Percentiles rank a stretch among this genome's conserved stretches.
phyloP scores from a whole-genome alignment of 352 stramenopile genomes.

The Phytophthora sp. region DNA sequence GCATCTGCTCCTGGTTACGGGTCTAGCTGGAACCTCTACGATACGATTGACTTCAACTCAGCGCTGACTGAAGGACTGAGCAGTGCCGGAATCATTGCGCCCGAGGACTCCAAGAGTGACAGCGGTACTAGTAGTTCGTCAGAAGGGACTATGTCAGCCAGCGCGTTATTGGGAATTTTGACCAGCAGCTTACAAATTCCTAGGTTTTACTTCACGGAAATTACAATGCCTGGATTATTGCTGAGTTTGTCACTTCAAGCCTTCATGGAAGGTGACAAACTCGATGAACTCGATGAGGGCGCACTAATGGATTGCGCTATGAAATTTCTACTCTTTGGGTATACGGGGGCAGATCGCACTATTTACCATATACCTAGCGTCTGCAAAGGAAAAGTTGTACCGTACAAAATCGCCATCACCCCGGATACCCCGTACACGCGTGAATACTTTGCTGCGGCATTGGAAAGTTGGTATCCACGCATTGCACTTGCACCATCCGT shows the following conservation, averaged over 20 bases:
- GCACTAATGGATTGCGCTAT: slow-evolving; percentile 50
- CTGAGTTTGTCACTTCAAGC: slow-evolving; percentile 57
- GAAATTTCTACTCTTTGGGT: slow-evolving; percentile 58
- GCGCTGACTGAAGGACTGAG: slow-evolving; percentile 24
- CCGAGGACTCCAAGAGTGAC: slow-evolving; percentile 1
- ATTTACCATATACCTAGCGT: slow-evolving; percentile 49
- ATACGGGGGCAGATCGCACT: slow-evolving; percentile 42
- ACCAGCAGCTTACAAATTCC: slow-evolving; percentile 44
- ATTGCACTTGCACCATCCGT: slow-evolving; percentile 47
- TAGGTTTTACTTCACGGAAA: slow-evolving; percentile 72
- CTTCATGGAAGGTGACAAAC: slow-evolving; percentile 46
- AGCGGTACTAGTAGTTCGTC: slow-evolving; percentile 8
- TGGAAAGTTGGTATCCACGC: slow-evolving; percentile 70
- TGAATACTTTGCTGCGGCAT: slow-evolving; percentile 49
- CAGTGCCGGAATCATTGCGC: slow-evolving; percentile 22
- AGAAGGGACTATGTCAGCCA: slow-evolving; percentile 13
- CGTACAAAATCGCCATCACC: slow-evolving; percentile 78
- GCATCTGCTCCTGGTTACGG: slow-evolving; percentile 33
- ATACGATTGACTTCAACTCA: slow-evolving; percentile 15
- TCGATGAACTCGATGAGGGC: slow-evolving; percentile 45
- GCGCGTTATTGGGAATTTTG: slow-evolving; percentile 14
- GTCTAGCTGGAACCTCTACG: slow-evolving; percentile 56
- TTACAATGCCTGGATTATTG: slow-evolving; percentile 65
- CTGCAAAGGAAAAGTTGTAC: slow-evolving; percentile 60
- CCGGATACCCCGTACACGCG: slow-evolving; percentile 75